A percentile compares a stretch with the other conserved stretches of the same genome.
Evolutionary conservation across 305 asterid species (phyloP).

Genomic region (Fraxinus dipetala): DNA sequence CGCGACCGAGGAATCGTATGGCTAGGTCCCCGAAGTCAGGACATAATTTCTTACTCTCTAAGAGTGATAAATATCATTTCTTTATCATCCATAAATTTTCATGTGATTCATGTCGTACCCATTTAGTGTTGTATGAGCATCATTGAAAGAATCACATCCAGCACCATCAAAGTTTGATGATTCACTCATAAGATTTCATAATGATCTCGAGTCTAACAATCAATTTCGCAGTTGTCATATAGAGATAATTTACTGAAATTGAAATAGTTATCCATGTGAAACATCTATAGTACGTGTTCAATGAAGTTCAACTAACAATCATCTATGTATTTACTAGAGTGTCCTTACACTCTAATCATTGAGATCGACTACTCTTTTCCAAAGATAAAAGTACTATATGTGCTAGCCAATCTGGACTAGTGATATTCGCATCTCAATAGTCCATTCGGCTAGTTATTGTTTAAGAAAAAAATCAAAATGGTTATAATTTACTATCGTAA

Average conservation of each 20-base stretch:
- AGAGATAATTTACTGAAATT: neutral
- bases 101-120: neutral
- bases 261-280: neutral
- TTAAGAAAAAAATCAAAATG: neutral
- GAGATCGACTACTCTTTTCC: neutral
- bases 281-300: neutral
- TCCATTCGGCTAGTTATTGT: neutral
- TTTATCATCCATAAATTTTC: neutral
- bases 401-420: neutral
- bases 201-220: neutral
- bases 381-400: neutral
- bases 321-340: neutral
- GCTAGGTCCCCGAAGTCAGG: neutral
- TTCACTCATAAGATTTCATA: neutral
- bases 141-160: neutral
- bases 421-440: neutral
- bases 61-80: neutral
- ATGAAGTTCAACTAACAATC: neutral
- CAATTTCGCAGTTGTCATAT: too few relatives aligned
- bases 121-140: neutral
- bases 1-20: neutral
- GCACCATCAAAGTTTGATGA: neutral
- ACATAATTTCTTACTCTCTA: neutral
- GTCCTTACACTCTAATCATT: neutral
- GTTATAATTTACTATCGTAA: too few relatives aligned